Evolutionary conservation across 805 yeast species (phyloP).

Genomic region (Blastobotrys mokoenaii): DNA sequence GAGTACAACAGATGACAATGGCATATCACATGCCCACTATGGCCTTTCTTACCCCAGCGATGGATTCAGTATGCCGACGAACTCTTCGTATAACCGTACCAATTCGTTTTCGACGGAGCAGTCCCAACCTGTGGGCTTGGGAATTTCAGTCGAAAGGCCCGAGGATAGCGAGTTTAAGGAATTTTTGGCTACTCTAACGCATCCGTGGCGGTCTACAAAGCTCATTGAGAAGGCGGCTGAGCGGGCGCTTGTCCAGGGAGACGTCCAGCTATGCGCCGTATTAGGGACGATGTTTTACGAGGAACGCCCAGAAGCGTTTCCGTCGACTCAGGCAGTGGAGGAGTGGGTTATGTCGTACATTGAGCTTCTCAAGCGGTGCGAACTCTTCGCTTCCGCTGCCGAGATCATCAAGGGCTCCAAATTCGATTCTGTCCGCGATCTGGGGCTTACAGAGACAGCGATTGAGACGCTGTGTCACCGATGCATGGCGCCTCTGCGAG

Average conservation of each 20-base stretch:
- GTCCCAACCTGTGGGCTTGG: neutral
- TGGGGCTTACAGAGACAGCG: conserved; percentile 26
- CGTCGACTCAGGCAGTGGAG: conserved; percentile 31
- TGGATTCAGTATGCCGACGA: too few relatives aligned
- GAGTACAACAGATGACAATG: too few relatives aligned
- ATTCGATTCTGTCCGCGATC: conserved; percentile 20
- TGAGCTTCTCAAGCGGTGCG: conserved; percentile 41
- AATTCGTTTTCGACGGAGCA: neutral
- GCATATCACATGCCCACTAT: too few relatives aligned
- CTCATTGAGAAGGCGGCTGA: conserved; percentile 45
- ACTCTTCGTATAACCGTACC: neutral
- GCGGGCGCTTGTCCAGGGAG: conserved; percentile 55
- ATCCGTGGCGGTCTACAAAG: conserved; percentile 52
- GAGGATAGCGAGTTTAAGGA: neutral
- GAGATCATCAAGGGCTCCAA: conserved; percentile 41
- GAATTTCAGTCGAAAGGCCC: neutral
- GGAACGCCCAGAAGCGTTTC: conserved; percentile 28
- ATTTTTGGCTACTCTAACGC: conserved; percentile 11
- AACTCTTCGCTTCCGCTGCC: conserved; percentile 51
- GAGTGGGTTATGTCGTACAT: conserved; percentile 52
- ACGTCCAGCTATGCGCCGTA: conserved; percentile 51
- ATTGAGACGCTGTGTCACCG: conserved; percentile 40
- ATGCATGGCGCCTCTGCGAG: conserved; percentile 27
- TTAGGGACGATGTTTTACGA: conserved; percentile 46
- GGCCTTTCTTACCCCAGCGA: too few relatives aligned